A percentile compares a stretch with the other conserved stretches of the same genome.
These are phyloP conservation scores for Parastagonospora nodorum DNA, from an alignment of 2,329 filamentous ascomycete genomes.

Conservation along the genomic window DNA sequence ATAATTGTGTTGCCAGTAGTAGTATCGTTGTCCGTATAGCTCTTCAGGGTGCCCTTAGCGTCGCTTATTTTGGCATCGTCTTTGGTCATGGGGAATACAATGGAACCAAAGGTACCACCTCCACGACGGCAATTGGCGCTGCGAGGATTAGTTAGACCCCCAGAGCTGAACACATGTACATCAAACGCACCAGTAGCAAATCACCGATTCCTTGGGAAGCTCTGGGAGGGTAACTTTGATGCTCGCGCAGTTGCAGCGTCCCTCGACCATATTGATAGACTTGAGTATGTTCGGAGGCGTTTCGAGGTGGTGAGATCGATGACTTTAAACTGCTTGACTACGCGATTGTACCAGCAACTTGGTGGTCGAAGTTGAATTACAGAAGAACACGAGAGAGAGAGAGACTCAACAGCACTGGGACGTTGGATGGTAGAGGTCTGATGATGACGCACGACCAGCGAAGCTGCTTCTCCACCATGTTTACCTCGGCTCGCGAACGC, in stretches of 20 bases:
- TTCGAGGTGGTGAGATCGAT: not conserved
- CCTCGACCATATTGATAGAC: constrained; percentile 25
- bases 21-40: constrained; percentile 34
- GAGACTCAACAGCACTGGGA: no score
- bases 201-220: constrained; percentile 22
- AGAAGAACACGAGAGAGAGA: no score
- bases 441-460: no score
- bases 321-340: not conserved
- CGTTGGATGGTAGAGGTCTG: no score
- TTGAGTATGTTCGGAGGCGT: not conserved
- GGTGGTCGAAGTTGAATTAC: no score
- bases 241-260: constrained; percentile 38
- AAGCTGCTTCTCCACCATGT: no score
- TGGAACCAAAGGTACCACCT: constrained; percentile 24
- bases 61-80: constrained; percentile 28
- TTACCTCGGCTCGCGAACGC: no score
- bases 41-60: constrained; percentile 23
- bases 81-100: constrained; percentile 29
- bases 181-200: constrained; percentile 37
- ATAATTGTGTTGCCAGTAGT: constrained; percentile 32
- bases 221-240: constrained; percentile 32
- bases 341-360: no score
- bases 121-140: constrained; percentile 39
- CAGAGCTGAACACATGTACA: no score
- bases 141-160: not conserved